Conservation (phyloP, 164 flowering plant species). For the Chimonanthus praecox region DNA sequence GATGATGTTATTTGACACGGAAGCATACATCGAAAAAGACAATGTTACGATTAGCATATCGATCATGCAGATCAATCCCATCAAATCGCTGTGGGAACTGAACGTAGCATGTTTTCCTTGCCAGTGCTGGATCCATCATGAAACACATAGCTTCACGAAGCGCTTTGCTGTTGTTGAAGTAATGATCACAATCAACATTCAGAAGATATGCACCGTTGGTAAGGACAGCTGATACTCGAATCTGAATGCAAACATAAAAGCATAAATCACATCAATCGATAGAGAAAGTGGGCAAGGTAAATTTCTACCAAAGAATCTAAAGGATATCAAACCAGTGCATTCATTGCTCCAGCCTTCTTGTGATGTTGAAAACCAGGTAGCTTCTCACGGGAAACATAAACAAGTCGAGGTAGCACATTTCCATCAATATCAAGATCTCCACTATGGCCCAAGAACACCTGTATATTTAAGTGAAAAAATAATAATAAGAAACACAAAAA, state of each 20-base stretch:
- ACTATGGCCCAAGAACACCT: slow-evolving; percentile 97
- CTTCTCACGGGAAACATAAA: slow-evolving; percentile 98
- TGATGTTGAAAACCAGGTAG: slow-evolving; percentile 98
- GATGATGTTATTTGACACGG: too few species aligned
- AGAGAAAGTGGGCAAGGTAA: not conserved
- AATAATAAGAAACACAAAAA: not conserved
- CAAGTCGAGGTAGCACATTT: slow-evolving; percentile 91
- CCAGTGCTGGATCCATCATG: slow-evolving; percentile 90
- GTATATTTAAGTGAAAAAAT: slow-evolving; percentile 7
- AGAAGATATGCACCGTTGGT: slow-evolving; percentile 95
- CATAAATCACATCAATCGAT: not conserved
- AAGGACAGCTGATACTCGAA: slow-evolving; percentile 94
- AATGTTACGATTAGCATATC: slow-evolving; percentile 96
- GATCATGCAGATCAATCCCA: slow-evolving; percentile 96
- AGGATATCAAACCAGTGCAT: slow-evolving; percentile 75
- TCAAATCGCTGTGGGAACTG: slow-evolving; percentile 98
- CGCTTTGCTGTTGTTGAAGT: slow-evolving; percentile 98
- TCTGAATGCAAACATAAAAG: slow-evolving; percentile 34
- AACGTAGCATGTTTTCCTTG: slow-evolving; percentile 91
- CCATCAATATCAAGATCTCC: slow-evolving; percentile 97
- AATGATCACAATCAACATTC: slow-evolving; percentile 99
- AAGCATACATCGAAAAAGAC: slow-evolving; percentile 86
- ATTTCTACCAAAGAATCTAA: not conserved
- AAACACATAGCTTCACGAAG: slow-evolving; percentile 98
- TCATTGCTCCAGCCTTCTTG: slow-evolving; percentile 99